These are phyloP conservation scores for Lepidium africanum DNA, from an alignment of 345 rosid genomes.

Conservation along the genomic window DNA sequence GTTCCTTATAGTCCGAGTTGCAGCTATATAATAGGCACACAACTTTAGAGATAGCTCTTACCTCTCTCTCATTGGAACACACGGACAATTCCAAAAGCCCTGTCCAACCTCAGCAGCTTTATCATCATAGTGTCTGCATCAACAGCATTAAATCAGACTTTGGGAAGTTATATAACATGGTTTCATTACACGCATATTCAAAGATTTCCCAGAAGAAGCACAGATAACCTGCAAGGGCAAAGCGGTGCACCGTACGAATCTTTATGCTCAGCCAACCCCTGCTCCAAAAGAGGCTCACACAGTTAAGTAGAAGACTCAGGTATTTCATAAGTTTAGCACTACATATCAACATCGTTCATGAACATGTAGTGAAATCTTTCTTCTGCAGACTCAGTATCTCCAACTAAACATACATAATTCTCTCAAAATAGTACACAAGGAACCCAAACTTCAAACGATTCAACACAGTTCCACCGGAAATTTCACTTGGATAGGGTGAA, in stretches of 20 bases:
- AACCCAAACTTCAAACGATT: neutral
- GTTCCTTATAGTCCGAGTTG: neutral
- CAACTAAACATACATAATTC: neutral
- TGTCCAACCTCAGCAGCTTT: conserved; percentile 84
- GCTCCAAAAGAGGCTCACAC: neutral
- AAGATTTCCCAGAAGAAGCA: neutral
- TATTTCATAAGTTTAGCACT: too few relatives aligned
- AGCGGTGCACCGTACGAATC: conserved; percentile 71
- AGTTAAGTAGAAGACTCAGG: neutral
- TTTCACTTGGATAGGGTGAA: neutral
- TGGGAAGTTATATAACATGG: neutral
- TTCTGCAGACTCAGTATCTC: neutral
- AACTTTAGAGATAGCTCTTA: conserved; percentile 16
- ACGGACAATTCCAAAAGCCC: conserved; percentile 98
- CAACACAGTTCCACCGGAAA: neutral
- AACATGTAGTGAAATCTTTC: neutral
- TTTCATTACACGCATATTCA: neutral
- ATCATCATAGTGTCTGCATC: conserved; percentile 88
- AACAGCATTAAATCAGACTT: neutral
- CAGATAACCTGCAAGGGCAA: conserved; percentile 24
- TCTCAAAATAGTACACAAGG: neutral
- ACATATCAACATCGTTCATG: neutral
- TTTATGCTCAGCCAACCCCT: conserved; percentile 96
- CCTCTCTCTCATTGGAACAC: conserved; percentile 99
- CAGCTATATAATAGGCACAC: neutral